Evolutionary conservation across 352 stramenopile genomes (phyloP), one percentile per base, ranked within the genome.

Genomic region (Phytophthora vignae): DNA sequence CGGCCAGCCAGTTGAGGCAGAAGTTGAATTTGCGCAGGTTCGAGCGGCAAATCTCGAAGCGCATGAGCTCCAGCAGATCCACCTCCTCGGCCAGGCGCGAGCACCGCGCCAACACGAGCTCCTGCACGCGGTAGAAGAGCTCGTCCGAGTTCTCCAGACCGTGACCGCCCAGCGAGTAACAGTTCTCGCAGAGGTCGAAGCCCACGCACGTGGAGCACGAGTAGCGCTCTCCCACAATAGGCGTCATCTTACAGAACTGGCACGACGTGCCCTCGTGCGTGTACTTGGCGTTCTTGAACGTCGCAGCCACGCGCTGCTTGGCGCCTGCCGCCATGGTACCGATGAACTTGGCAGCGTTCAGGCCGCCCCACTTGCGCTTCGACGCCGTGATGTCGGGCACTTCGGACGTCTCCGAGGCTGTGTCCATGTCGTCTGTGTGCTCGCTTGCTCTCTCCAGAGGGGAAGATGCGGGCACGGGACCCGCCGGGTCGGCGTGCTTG

Each of bases 11-110:
- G 60, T 94, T 92, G 63, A 93, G 78, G 27, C 86, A 92, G 57
- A 95, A 95, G 44, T 74, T 92, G 56, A 94, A 95, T 69, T 95
- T 95, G 70, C 88, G 88, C 63, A 95, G 59, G 44, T 93, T 95
- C n/a, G 83, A 91, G 53, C 86, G 84, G 46, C 89, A 96, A 56
- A 96, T 96, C 70, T 96, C 89, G 61, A 94, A 96, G 21, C 89
- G 89, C 68, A 96, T 78, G 21, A 96, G 78, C 73, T 94, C 89
- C 15, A 96, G 68, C 46, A 94, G 74, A 48, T 94, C 85, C 10
- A 91, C 75, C 53, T 94, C 84, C 17, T 90, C 77, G 1, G 67
- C 72, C 8, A 96, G 71, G 8, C 86, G 85, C 22, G 83, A 64
- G 53, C 88, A 95, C 27, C 87, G 87, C 10, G 73, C 80, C 3